phyloP scores from a whole-genome alignment of 2,329 filamentous ascomycete genomes.

The Proliferodiscus dingleyae region DNA sequence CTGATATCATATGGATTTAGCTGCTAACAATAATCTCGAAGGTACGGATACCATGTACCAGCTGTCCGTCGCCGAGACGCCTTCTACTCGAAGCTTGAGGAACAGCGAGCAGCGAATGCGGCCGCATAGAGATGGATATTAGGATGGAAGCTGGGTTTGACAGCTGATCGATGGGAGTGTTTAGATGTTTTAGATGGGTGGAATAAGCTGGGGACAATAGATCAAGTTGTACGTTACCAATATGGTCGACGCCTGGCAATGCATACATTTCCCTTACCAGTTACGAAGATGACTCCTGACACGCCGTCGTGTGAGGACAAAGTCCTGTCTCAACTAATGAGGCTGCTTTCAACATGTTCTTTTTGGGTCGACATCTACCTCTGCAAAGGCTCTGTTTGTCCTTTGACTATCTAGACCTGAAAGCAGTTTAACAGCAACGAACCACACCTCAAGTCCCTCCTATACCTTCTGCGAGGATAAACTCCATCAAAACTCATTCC shows the following conservation, averaged over 20 bases:
- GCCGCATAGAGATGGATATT: constrained; percentile 17
- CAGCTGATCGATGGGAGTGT: constrained; percentile 1
- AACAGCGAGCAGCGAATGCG: constrained; percentile 33
- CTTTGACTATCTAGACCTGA: no score
- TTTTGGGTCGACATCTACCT: no score
- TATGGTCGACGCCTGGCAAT: constrained; percentile 25
- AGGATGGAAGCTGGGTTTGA: constrained; percentile 4
- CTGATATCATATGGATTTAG: neutral
- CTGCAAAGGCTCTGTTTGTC: no score
- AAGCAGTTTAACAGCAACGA: no score
- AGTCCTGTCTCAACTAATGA: no score
- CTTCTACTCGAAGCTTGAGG: constrained; percentile 39
- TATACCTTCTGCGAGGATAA: no score
- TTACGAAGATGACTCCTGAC: no score
- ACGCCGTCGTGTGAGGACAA: no score
- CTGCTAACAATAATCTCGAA: constrained; percentile 13
- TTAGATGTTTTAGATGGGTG: constrained; percentile 2
- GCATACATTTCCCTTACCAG: constrained; percentile 15
- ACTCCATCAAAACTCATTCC: no score
- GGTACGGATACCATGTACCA: constrained; percentile 40
- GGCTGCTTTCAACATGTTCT: no score
- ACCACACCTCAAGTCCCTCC: no score
- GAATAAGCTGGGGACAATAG: constrained; percentile 8
- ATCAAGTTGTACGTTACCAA: constrained; percentile 31
- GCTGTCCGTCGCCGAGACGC: constrained; percentile 36